Conservation (phyloP, 305 asterid genomes). For the Fraxinus platypoda region DNA sequence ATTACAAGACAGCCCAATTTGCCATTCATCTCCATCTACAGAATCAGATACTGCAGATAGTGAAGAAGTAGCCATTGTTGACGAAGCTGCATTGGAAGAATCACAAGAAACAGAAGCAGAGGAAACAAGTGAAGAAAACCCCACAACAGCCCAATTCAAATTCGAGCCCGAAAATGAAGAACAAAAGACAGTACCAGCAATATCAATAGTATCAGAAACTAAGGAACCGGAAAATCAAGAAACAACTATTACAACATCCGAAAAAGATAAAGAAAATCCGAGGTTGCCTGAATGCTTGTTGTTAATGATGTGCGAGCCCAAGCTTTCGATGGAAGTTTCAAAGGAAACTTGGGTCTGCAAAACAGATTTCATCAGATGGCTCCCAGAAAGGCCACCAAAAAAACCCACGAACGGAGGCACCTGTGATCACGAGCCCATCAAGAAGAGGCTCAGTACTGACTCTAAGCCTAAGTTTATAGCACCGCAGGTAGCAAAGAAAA, state of each 20-base stretch:
- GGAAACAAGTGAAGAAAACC: conserved; percentile 13
- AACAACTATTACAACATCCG: conserved; percentile 13
- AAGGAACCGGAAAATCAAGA: conserved; percentile 19
- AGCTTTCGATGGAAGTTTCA: conserved; percentile 93
- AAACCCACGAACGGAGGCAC: conserved; percentile 20
- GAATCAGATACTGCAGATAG: conserved; percentile 28
- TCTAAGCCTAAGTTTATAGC: conserved; percentile 27
- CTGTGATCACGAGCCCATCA: conserved; percentile 15
- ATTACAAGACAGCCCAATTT: conserved; percentile 16
- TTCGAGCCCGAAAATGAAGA: conserved; percentile 15
- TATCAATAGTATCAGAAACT: background rate
- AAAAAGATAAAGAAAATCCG: conserved; percentile 24
- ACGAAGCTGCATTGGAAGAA: background rate
- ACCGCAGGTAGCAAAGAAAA: conserved; percentile 27
- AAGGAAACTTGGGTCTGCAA: conserved; percentile 97
- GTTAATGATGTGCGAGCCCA: conserved; percentile 96
- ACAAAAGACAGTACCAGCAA: conserved; percentile 13
- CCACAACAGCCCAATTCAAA: background rate
- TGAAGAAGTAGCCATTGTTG: conserved; percentile 21
- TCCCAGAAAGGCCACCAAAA: conserved; percentile 60
- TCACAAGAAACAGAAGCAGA: conserved; percentile 7
- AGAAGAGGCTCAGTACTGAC: conserved; percentile 40
- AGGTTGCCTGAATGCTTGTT: conserved; percentile 79
- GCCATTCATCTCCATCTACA: conserved; percentile 33
- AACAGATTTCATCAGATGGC: conserved; percentile 75